Conservation (phyloP, 805 yeast genomes). For the Candida pini region DNA sequence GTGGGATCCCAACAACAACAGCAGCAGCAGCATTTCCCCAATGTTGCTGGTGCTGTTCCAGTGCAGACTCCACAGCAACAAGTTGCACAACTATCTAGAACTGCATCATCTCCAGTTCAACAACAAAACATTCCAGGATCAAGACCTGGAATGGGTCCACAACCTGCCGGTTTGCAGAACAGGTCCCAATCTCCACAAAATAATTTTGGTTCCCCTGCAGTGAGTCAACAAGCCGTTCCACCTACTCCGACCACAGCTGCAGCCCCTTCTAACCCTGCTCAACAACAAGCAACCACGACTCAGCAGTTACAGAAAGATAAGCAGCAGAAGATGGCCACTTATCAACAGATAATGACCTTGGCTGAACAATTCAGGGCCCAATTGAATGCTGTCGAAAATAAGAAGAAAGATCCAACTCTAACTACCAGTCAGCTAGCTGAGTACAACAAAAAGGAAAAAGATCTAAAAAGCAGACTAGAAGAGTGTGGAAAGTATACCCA, state of each 20-base stretch:
- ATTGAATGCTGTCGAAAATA: conserved; percentile 44
- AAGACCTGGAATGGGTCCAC: conserved; percentile 21
- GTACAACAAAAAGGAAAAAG: conserved; percentile 44
- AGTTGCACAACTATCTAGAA: conserved; percentile 9
- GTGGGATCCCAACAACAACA: conserved; percentile 7
- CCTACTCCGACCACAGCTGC: not conserved
- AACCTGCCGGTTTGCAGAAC: conserved; percentile 4
- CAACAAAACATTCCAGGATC: conserved; percentile 14
- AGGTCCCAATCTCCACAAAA: too few relatives aligned
- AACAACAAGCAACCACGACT: conserved; percentile 8
- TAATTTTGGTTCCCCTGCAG: not conserved
- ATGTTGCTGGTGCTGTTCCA: too few relatives aligned
- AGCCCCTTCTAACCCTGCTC: conserved; percentile 5
- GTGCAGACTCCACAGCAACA: conserved; percentile 10
- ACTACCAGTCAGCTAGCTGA: conserved; percentile 40
- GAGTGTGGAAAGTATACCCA: conserved; percentile 38
- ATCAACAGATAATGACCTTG: conserved; percentile 40
- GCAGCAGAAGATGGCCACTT: conserved; percentile 29
- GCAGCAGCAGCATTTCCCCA: conserved; percentile 4
- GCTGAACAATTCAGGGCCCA: conserved; percentile 46
- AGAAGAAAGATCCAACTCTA: conserved; percentile 38
- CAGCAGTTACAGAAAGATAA: conserved; percentile 22
- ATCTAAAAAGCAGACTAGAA: conserved; percentile 39
- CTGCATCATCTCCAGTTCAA: conserved; percentile 11
- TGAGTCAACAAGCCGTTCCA: not conserved